These are phyloP conservation scores for Euphrasia confusa DNA, from an alignment of 257 asterid species.

Conservation along the genomic window DNA sequence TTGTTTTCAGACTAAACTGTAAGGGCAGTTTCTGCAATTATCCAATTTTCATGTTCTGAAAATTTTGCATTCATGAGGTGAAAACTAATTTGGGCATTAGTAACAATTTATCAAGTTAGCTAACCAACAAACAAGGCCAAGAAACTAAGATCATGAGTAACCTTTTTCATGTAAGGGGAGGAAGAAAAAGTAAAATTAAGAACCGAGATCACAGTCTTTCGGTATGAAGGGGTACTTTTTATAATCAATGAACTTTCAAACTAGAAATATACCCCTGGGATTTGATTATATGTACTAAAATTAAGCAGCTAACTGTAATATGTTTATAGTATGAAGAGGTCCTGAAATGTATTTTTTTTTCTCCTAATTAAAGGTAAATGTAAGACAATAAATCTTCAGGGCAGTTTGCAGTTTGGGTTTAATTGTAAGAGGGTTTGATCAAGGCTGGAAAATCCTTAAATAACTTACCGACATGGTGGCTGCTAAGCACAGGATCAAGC, in stretches of 20 bases:
- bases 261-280: neutral
- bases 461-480: slow-evolving; percentile 51
- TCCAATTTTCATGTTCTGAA: neutral
- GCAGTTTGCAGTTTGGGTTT: too few species aligned
- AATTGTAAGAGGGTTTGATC: too few species aligned
- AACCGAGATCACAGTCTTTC: neutral
- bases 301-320: too few species aligned
- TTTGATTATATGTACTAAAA: neutral
- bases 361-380: neutral
- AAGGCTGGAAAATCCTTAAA: neutral
- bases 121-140: neutral
- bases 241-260: neutral
- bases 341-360: neutral
- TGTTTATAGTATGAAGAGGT: too few species aligned
- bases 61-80: neutral
- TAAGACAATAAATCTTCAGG: neutral
- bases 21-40: neutral
- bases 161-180: neutral
- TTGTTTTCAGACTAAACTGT: neutral
- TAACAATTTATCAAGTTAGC: neutral
- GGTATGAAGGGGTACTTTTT: neutral
- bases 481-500: slow-evolving; percentile 71
- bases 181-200: neutral
- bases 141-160: neutral
- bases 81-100: neutral